phyloP scores from a whole-genome alignment of 73 alveolate genomes.

The Tetrahymena malaccensis region DNA sequence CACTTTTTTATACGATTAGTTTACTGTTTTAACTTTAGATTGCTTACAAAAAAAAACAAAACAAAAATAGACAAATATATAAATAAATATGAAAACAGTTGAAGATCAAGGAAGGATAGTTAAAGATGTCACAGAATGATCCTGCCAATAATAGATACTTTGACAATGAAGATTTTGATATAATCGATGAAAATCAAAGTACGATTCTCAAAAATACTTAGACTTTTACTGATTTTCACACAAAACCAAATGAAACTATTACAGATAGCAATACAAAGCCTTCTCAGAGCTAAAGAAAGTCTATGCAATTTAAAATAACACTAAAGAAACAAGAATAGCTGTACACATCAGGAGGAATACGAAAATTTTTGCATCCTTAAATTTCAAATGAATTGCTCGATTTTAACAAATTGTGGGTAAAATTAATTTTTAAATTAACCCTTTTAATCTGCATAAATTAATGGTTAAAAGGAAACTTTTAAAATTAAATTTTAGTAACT shows the following conservation, averaged over 20 bases:
- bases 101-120: not conserved
- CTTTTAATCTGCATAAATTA: too few species aligned
- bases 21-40: not conserved
- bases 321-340: not conserved
- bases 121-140: not conserved
- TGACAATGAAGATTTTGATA: not conserved
- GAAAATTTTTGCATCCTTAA: not conserved
- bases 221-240: not conserved
- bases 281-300: not conserved
- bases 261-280: not conserved
- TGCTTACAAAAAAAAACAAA: not conserved
- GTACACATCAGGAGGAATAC: not conserved
- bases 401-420: not conserved
- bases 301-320: not conserved
- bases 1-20: not conserved
- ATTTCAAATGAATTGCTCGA: not conserved
- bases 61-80: too few species aligned
- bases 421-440: not conserved
- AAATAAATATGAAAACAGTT: not conserved
- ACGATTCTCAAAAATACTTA: not conserved
- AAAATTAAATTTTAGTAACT: not conserved
- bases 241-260: not conserved
- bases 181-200: constrained; percentile 3
- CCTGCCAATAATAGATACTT: not conserved
- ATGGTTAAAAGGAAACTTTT: not conserved